Base-by-base conservation (phyloP, 2,329 filamentous ascomycete genomes). In the Trichoderma sp. region DNA sequence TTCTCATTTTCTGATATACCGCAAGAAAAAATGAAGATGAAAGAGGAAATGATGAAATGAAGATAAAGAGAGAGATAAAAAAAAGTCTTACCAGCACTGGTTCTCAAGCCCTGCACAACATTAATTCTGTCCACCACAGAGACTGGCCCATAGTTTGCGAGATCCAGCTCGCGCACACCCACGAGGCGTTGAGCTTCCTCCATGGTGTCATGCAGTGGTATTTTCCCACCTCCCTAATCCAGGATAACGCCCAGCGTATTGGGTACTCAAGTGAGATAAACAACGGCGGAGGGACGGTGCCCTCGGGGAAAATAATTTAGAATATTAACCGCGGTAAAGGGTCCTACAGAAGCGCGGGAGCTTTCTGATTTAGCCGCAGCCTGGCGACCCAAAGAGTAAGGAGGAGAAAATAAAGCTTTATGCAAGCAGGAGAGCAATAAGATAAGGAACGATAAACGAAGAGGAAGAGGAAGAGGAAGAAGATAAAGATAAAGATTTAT, bases 51-150 rank as follows among this genome's bases (percentile, higher is more conserved):
- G n/a, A 26, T 47, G 58, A 26, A 28, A 68, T 71, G 13, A 17
- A 47, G 65, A 63, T 65, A 69, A 39, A 39, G 34, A 67, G 13
- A 32, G 34, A 36, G 43, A 26, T 20, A 30, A 62, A 69, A 15
- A n/a, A 72, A 73, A 73, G 68, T 81, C 88, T 86, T 79, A 90
- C 88, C 88, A 78, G 88, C 85, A 78, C 88, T 89, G 73, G 87
- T 88, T 77, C 86, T 88, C 68, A 90, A 80, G 36, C 84, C 88
- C 3, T 88, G 88, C 55, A 90, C 84, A 53, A 85, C 82, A 77
- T 86, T 88, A 79, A 89, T 84, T 75, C 83, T 84, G 78, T 88
- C 85, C 70, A 84, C 84, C 74, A 88, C 83, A 64, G 85, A 84
- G 74, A 82, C 84, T 58, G 83, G 80, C 70, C 84, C 81, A 73